phyloP scores from a whole-genome alignment of 202 grass and related monocot species.

The Carex sylvatica region DNA sequence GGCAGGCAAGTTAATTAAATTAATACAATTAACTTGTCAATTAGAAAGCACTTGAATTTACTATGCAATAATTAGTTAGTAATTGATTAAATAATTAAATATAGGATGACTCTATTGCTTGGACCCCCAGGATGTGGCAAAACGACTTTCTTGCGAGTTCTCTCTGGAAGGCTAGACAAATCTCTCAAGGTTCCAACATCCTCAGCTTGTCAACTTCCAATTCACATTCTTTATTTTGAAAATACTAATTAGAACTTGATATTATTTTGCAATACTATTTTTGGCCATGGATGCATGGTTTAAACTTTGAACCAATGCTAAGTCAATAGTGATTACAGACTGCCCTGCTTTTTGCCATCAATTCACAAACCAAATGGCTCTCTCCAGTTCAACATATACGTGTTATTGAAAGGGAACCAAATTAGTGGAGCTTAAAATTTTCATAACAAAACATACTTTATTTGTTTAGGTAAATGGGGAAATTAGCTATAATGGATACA shows the following conservation, averaged over 20 bases:
- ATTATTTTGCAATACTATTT: not conserved
- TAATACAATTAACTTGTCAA: not conserved
- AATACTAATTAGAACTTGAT: not conserved
- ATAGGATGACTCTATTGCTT: slow-evolving; percentile 66
- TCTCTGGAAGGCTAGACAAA: slow-evolving; percentile 53
- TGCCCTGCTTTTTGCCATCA: not conserved
- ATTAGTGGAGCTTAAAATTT: not conserved
- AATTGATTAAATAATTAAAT: slow-evolving; percentile 17
- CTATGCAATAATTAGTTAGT: not conserved
- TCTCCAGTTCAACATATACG: not conserved
- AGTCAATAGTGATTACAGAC: not conserved
- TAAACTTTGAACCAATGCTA: not conserved
- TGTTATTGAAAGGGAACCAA: not conserved
- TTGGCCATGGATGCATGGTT: not conserved
- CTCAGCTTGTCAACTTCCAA: not conserved
- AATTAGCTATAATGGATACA: slow-evolving; percentile 67
- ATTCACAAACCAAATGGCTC: not conserved
- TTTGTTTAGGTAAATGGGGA: slow-evolving; percentile 50
- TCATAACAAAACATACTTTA: not conserved
- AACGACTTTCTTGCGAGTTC: slow-evolving; percentile 46
- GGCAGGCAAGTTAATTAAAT: slow-evolving; percentile 37
- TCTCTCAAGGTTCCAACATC: slow-evolving; percentile 43
- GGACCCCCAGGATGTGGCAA: slow-evolving; percentile 63
- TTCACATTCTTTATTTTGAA: not conserved
- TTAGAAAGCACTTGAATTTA: not conserved